phyloP scores from a whole-genome alignment of 2,329 filamentous ascomycete genomes.

The Sordariomycetes sp. region DNA sequence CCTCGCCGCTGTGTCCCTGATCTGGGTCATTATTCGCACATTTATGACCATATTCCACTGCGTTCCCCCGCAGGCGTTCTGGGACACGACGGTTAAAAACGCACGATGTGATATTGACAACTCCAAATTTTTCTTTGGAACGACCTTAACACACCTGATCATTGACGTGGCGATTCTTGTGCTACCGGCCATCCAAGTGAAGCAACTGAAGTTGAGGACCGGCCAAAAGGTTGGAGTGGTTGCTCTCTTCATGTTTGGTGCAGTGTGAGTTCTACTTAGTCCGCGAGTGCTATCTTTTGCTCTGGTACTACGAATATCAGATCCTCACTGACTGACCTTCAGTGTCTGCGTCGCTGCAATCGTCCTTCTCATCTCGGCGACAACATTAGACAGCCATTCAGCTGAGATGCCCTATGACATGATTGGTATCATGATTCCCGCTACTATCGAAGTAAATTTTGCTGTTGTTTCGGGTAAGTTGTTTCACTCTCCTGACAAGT shows the following conservation, averaged over 20 bases:
- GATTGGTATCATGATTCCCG: slow-evolving; percentile 2
- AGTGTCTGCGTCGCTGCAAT: slow-evolving; percentile 5
- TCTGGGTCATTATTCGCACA: slow-evolving; percentile 18
- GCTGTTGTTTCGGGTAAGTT: slow-evolving; percentile 2
- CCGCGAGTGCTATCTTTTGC: too few species aligned
- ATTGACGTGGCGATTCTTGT: slow-evolving; percentile 16
- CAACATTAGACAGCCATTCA: slow-evolving; percentile 1
- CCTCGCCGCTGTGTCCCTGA: slow-evolving; percentile 9
- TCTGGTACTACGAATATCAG: background rate
- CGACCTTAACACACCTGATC: slow-evolving; percentile 12
- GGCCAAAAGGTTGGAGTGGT: slow-evolving; percentile 10
- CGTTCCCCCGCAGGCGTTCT: slow-evolving; percentile 17
- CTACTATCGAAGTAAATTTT: slow-evolving; percentile 4
- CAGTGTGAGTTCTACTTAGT: slow-evolving; percentile 13
- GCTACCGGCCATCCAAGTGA: slow-evolving; percentile 14
- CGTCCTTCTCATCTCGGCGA: slow-evolving; percentile 1
- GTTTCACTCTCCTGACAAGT: background rate
- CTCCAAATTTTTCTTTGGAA: slow-evolving; percentile 16
- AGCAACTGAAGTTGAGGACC: slow-evolving; percentile 10
- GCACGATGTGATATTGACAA: slow-evolving; percentile 14
- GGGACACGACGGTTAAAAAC: slow-evolving; percentile 13
- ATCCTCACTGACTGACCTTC: background rate
- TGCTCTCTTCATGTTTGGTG: slow-evolving; percentile 12
- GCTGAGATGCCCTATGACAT: slow-evolving; percentile 3
- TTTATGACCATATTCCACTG: slow-evolving; percentile 19